Evolutionary conservation across 495 filamentous ascomycete genomes (phyloP), one percentile per base, ranked within the genome.

Genomic region (Rhizodiscina lignyota): DNA sequence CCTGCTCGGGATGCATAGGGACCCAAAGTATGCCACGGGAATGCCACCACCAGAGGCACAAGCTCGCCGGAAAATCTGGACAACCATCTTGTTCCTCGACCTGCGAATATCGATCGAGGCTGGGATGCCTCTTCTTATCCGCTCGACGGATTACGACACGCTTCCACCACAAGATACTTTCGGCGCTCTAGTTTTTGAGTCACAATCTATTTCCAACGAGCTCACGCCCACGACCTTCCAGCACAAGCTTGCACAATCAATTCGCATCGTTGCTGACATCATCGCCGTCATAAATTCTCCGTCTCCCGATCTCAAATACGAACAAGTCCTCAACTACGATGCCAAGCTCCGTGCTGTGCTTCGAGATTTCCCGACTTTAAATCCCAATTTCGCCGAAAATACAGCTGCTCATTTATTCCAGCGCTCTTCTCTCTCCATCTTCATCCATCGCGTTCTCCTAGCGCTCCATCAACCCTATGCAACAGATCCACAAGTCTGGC

Each of bases 71-170:
- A 6, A 15, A 6, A 6, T 33, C 8, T 33, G 30, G 30, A 17
- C 30, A 18, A 33, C 30, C 6, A 33, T 33, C 17, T 6, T 33
- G 30, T 33, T 33, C 16, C 30, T 33, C 11, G 17, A n/a, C 10
- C 10, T 33, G 30, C 30, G 16, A 10, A 17, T 33, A 6, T 6
- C 30, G 6, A 33, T 33, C 17, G 30, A 17, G 10, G 6, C 30
- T 17, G 30, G 30, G 8, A 33, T 33, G 30, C 30, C 30, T 6
- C 6, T 17, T 6, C 11, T 33, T 12, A 33, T 33, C 17, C 11
- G 17, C 11, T 15, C 11, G 6, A 6, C 8, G 16, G 30, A 33
- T 17, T 33, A n/a, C 16, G 8, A 8, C 8, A 18, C 30, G 6
- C 11, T 6, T 6, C 30, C 30, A 33, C 11, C 11, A 33, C 30